phyloP scores from a whole-genome alignment of 805 yeast genomes.

The Kazachstania africana region DNA sequence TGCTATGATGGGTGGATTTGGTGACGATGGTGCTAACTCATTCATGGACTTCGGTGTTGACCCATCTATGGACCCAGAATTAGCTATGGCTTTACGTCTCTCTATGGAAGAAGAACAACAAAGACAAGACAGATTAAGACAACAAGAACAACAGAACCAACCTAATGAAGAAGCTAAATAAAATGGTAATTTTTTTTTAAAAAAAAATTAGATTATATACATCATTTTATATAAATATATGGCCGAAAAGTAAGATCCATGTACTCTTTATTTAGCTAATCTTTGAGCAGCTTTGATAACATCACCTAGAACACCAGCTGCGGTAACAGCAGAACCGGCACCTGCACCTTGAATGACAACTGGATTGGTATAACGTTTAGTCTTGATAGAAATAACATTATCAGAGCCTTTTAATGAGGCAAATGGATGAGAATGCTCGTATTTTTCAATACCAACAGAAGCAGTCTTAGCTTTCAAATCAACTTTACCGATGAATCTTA shows the following conservation, averaged over 20 bases:
- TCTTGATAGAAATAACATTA: conserved; percentile 83
- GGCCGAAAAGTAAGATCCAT: too few relatives aligned
- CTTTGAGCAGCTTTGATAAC: conserved; percentile 86
- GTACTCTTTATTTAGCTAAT: conserved; percentile 26
- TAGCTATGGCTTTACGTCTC: conserved; percentile 88
- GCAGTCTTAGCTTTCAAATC: conserved; percentile 61
- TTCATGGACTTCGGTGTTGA: conserved; percentile 64
- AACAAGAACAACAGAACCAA: conserved; percentile 10
- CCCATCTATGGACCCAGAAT: conserved; percentile 90
- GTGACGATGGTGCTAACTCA: conserved; percentile 30
- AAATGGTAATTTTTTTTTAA: not conserved
- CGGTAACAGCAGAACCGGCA: conserved; percentile 68
- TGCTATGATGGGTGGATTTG: conserved; percentile 30
- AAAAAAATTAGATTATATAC: too few relatives aligned
- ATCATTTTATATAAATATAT: not conserved
- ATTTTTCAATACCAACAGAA: conserved; percentile 81
- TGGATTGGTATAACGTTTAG: conserved; percentile 88
- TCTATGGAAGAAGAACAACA: conserved; percentile 91
- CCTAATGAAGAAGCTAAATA: conserved; percentile 1
- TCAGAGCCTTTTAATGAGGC: conserved; percentile 94
- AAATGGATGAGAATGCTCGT: conserved; percentile 83
- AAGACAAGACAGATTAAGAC: conserved; percentile 70
- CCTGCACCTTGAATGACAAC: conserved; percentile 97
- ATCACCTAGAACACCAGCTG: conserved; percentile 90
- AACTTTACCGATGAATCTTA: conserved; percentile 87